Conservation (phyloP, 2,329 filamentous ascomycete genomes). For the Arthrobotrys sinensis region DNA sequence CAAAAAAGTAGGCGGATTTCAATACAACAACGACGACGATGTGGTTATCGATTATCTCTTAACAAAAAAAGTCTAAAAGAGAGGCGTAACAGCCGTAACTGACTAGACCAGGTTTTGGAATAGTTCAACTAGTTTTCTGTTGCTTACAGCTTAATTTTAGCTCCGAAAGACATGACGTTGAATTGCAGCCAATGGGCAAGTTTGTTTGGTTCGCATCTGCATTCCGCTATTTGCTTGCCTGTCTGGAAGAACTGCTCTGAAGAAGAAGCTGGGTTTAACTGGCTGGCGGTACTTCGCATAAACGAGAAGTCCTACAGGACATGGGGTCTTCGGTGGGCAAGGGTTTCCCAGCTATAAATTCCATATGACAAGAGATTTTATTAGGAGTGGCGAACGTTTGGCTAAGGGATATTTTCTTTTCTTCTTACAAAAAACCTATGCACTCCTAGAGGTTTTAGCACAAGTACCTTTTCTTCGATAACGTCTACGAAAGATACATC, state of each 20-base stretch:
- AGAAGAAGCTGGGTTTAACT: slow-evolving; percentile 20
- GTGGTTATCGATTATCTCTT: slow-evolving; percentile 37
- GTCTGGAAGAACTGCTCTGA: slow-evolving; percentile 17
- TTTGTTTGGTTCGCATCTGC: slow-evolving; percentile 54
- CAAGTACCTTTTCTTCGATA: slow-evolving; percentile 32
- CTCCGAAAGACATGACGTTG: slow-evolving; percentile 56
- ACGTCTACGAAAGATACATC: slow-evolving; percentile 39
- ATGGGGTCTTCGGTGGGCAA: slow-evolving; percentile 32
- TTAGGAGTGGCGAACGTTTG: slow-evolving; percentile 57
- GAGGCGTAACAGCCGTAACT: neutral
- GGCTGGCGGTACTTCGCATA: slow-evolving; percentile 56
- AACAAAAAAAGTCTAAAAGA: slow-evolving; percentile 7
- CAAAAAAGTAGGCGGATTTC: slow-evolving; percentile 2
- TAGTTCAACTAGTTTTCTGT: slow-evolving; percentile 3
- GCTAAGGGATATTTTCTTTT: slow-evolving; percentile 22
- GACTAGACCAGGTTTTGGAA: slow-evolving; percentile 15
- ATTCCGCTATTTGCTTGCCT: slow-evolving; percentile 44
- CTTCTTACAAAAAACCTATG: slow-evolving; percentile 5
- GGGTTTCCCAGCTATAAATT: slow-evolving; percentile 51
- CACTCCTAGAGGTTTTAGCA: neutral
- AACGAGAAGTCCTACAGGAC: slow-evolving; percentile 45
- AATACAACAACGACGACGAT: neutral
- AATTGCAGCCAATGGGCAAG: slow-evolving; percentile 46
- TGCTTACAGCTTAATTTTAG: slow-evolving; percentile 41
- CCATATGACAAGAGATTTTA: slow-evolving; percentile 53